Evolutionary conservation across 306 rosid species (phyloP).

Genomic region (Sphenostylis stenocarpa): DNA sequence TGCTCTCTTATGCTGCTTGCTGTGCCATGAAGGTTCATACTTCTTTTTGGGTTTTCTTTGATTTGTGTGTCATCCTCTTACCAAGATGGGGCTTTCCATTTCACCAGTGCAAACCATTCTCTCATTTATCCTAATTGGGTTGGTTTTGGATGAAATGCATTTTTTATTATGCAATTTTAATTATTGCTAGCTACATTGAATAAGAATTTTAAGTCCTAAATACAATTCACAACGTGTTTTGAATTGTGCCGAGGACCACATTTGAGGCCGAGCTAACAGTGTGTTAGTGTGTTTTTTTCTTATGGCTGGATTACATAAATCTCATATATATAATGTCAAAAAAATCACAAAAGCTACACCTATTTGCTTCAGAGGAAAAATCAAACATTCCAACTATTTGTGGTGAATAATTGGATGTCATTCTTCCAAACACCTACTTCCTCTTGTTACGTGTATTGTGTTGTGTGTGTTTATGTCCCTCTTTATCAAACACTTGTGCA

Average conservation of each 20-base stretch:
- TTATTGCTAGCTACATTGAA: background rate
- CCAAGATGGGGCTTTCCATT: background rate
- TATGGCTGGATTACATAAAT: background rate
- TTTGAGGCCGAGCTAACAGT: background rate
- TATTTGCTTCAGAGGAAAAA: background rate
- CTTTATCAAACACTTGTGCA: constrained; percentile 5
- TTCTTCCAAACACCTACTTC: background rate
- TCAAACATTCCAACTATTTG: background rate
- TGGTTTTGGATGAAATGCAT: constrained; percentile 10
- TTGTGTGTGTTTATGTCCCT: background rate
- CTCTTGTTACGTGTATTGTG: background rate
- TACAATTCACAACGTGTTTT: background rate
- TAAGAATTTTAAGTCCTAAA: background rate
- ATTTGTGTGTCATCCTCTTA: constrained; percentile 15
- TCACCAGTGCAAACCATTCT: background rate
- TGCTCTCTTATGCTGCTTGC: constrained; percentile 10
- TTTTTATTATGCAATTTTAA: constrained; percentile 1
- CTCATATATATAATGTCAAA: background rate
- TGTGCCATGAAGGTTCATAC: background rate
- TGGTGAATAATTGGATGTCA: background rate
- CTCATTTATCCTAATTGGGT: background rate
- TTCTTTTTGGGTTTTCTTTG: constrained; percentile 7
- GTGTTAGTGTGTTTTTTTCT: background rate
- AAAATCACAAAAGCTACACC: background rate
- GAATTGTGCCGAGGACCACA: background rate